Evolutionary conservation across 225 moss, liverwort and hornwort genomes (phyloP), one percentile per base, ranked within the genome.

Genomic region (Sphagnum tenellum): DNA sequence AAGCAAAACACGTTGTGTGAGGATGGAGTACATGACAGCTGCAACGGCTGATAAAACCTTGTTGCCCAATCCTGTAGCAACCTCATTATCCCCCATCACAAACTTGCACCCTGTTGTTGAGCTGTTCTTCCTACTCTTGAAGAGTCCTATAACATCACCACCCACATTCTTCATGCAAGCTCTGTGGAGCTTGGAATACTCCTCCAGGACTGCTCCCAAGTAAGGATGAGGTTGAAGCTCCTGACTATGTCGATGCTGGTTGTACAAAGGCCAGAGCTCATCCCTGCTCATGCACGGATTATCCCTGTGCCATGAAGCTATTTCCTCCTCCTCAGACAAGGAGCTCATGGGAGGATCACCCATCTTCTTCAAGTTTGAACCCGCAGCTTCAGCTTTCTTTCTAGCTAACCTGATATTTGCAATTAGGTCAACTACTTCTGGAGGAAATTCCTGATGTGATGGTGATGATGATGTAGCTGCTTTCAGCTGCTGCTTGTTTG

Each of bases 1-100:
- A 12, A 86, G 66, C 53, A 86, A 58, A 12, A 86, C 79, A 5
- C 86, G 62, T 65, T 86, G 79, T 4, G 86, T 86, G 11, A 82
- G 64, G 9, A 86, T 73, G 44, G 82, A 72, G 48, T 79, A 86
- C 9, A 86, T 14, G 2, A 82, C 61, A 5, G 72, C 62, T 8
- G 82, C 74, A 3, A 76, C 77, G 2, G 70, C 59, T 47, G 73
- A 75, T 2, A 79, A 70, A 12, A 86, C 69, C 69, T 82, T 79
- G 48, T 86, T 86, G 1, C 86, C 86, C 4, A 86, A 49, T 2
- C 79, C 79, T 3, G 82, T 74, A 13, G 71, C 66, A 1, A 64
- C 72, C 56, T 76, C 74, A n/a, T 74, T 74, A 47, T 76, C 86
- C 8, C 76, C 72, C 6, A 86, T 44, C 0, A 72, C 50, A 45